These are phyloP conservation scores for Ogataea kodamae DNA, from an alignment of 805 yeast genomes.

Conservation along the genomic window DNA sequence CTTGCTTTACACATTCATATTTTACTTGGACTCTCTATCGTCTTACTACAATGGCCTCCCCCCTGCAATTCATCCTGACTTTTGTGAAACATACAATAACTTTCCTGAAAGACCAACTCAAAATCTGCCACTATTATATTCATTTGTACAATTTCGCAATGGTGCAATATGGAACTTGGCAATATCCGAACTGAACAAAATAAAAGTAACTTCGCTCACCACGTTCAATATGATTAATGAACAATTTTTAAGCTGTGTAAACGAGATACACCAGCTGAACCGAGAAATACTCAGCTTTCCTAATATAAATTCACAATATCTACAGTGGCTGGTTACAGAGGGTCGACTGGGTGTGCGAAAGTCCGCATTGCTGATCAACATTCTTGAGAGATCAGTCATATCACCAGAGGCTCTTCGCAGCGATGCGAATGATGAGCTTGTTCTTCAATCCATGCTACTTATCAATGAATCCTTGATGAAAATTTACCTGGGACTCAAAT, in stretches of 20 bases:
- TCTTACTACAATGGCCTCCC: conserved; percentile 25
- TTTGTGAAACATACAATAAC: conserved; percentile 17
- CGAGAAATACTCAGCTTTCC: conserved; percentile 5
- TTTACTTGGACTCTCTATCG: conserved; percentile 21
- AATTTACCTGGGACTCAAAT: conserved; percentile 15
- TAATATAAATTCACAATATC: conserved; percentile 4
- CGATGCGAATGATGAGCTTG: conserved; percentile 15
- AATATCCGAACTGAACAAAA: conserved; percentile 20
- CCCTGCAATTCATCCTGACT: conserved; percentile 17
- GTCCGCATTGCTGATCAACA: conserved; percentile 18
- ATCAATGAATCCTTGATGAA: conserved; percentile 24
- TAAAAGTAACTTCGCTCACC: conserved; percentile 7
- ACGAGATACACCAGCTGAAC: conserved; percentile 12
- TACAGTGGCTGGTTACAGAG: conserved; percentile 19
- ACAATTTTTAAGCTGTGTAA: conserved; percentile 8
- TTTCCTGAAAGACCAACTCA: conserved; percentile 10
- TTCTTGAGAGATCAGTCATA: conserved; percentile 13
- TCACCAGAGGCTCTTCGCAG: conserved; percentile 1
- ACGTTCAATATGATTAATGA: conserved; percentile 10
- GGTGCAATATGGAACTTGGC: conserved; percentile 17
- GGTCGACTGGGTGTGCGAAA: conserved; percentile 21
- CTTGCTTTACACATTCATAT: conserved; percentile 21
- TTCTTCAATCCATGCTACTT: conserved; percentile 21
- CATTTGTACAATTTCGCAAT: conserved; percentile 18
- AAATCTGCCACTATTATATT: conserved; percentile 14